Base-by-base conservation (phyloP, 1,284 basidiomycete species). In the Mycosarcoma mackinlayi region DNA sequence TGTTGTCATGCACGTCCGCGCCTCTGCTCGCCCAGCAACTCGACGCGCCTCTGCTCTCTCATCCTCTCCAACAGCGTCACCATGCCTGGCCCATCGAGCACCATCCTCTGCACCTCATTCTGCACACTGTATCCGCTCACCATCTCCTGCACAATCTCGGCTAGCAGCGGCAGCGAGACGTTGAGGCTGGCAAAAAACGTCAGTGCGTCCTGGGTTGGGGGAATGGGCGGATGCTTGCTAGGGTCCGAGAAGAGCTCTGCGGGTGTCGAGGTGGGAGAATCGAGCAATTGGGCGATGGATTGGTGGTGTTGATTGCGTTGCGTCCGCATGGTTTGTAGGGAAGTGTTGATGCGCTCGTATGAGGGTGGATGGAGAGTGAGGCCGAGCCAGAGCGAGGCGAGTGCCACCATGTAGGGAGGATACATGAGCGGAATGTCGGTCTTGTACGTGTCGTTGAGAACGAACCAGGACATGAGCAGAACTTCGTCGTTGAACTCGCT, bases 391-490 rank as follows among this genome's bases (percentile, higher is more conserved):
- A 98, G 87, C 0, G 93, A 90, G 0, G 94, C 90, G 62, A 98
- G 88, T 16, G 95, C 94, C 63, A 98, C 91, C 57, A 98, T 86
- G 82, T 97, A 93, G 0, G 95, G 95, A 0, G 95, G 93, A 78
- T 98, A 91, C 31, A 96, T 84, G 10, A 98, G 88, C 73, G 92
- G 92, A 11, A 98, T 85, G 53, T 94, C 91, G 1, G 92, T 93
- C 48, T 93, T 89, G 81, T 94, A 98, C 0, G 91, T 93, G 83
- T 98, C 96, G 84, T 98, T 98, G 78, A 98, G 89, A 70, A 97
- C 88, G 82, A 94, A 93, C 92, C 86, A 85, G 25, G 80, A 84
- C 62, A 86, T 84, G 67, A 86, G 85, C 52, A 86, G 67, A 2
- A 85, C 83, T 11, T 82, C 80, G 58, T 86, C 84, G 44, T 86